These are phyloP conservation scores for Adansonia grandidieri DNA, from an alignment of 441 rosid species.

Conservation along the genomic window DNA sequence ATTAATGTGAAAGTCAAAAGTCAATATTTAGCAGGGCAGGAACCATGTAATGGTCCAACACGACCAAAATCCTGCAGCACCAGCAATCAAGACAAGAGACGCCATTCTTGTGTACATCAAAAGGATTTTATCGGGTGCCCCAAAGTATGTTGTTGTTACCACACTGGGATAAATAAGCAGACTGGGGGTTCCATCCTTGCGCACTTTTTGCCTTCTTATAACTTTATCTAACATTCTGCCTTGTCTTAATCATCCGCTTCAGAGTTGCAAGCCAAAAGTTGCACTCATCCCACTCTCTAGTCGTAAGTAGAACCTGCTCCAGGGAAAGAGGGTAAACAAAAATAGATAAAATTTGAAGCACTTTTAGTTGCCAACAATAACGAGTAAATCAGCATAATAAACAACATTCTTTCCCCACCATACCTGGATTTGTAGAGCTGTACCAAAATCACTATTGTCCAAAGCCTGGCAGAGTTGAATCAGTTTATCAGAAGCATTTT, in stretches of 20 bases:
- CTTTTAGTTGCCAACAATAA: conserved; percentile 4
- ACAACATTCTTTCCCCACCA: conserved; percentile 13
- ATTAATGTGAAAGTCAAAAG: conserved; percentile 25
- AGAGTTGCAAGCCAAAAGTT: conserved; percentile 93
- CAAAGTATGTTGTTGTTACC: conserved; percentile 10
- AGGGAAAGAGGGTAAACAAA: not conserved
- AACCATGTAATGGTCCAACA: conserved; percentile 18
- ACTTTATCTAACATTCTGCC: conserved; percentile 75
- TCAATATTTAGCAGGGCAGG: not conserved
- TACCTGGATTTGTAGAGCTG: conserved; percentile 96
- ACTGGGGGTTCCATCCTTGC: not conserved
- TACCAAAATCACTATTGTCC: conserved; percentile 72
- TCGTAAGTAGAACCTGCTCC: conserved; percentile 80
- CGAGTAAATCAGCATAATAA: not conserved
- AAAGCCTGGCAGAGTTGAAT: conserved; percentile 89
- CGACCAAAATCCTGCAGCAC: conserved; percentile 35
- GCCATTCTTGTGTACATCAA: conserved; percentile 36
- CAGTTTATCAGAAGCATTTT: conserved; percentile 91
- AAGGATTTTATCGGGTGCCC: conserved; percentile 11
- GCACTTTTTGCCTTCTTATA: not conserved
- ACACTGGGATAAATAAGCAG: conserved; percentile 25
- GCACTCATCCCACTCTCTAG: conserved; percentile 98
- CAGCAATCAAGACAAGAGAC: conserved; percentile 26
- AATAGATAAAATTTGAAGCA: not conserved
- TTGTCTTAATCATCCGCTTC: conserved; percentile 91